These are phyloP conservation scores for Crepidotus variabilis DNA, from an alignment of 768 basidiomycete genomes.

Conservation along the genomic window DNA sequence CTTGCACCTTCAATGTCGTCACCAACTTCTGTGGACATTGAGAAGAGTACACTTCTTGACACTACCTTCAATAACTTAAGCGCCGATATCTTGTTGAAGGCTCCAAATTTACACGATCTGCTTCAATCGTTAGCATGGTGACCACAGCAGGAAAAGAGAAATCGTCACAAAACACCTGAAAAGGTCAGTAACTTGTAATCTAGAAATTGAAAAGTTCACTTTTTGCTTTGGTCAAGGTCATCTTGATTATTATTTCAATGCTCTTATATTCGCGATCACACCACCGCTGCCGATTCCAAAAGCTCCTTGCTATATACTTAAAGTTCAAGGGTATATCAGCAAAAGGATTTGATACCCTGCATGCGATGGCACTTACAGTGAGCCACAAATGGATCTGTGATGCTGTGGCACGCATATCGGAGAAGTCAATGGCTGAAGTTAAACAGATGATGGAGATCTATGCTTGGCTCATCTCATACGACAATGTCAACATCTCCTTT, in stretches of 20 bases:
- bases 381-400: conserved; percentile 33
- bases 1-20: neutral
- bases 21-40: neutral
- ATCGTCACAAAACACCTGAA: conserved; percentile 15
- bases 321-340: conserved; percentile 33
- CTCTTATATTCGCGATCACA: conserved; percentile 24
- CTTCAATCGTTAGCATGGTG: neutral
- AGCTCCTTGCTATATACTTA: conserved; percentile 31
- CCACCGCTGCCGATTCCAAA: conserved; percentile 20
- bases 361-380: conserved; percentile 34
- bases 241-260: conserved; percentile 22
- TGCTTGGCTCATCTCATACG: conserved; percentile 30
- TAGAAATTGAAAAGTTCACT: neutral
- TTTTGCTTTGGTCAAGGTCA: conserved; percentile 13
- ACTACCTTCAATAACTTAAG: neutral
- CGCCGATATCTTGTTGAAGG: neutral
- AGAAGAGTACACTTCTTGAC: neutral
- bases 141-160: neutral
- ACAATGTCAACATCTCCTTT: conserved; percentile 35
- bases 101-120: neutral
- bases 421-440: conserved; percentile 21
- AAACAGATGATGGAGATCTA: conserved; percentile 15
- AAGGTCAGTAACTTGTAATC: conserved; percentile 13
- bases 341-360: conserved; percentile 29
- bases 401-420: conserved; percentile 22